phyloP scores from a whole-genome alignment of 306 rosid species.

The Quercus robur region DNA sequence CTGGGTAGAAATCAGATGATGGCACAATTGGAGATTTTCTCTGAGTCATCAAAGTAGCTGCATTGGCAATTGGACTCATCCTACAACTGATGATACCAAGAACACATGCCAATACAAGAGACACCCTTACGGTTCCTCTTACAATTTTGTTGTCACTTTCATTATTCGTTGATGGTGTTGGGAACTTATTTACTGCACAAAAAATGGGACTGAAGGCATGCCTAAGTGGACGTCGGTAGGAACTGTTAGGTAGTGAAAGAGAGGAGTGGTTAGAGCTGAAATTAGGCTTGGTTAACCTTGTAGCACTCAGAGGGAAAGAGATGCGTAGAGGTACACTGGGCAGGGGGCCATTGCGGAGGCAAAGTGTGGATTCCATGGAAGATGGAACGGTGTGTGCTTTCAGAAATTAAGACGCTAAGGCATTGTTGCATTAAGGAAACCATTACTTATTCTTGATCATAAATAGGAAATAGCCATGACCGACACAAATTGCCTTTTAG shows the following conservation, averaged over 20 bases:
- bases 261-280: slow-evolving; percentile 3
- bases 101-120: slow-evolving; percentile 18
- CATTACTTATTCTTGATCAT: too few relatives aligned
- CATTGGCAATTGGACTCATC: background rate
- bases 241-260: background rate
- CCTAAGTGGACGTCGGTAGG: background rate
- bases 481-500: background rate
- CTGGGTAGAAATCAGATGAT: background rate
- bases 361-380: slow-evolving; percentile 8
- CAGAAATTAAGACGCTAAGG: background rate
- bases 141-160: background rate
- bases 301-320: background rate
- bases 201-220: background rate
- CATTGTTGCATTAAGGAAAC: background rate
- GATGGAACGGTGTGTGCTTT: background rate
- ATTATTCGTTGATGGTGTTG: background rate
- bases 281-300: background rate
- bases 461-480: too few relatives aligned
- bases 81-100: slow-evolving; percentile 11
- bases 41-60: background rate
- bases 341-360: background rate
- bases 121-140: background rate
- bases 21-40: too few relatives aligned
- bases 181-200: background rate
- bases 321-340: background rate